A percentile compares a stretch with the other conserved stretches of the same genome.
Conservation (phyloP, 2,329 filamentous ascomycete genomes). For the Botrytis sinoallii region DNA sequence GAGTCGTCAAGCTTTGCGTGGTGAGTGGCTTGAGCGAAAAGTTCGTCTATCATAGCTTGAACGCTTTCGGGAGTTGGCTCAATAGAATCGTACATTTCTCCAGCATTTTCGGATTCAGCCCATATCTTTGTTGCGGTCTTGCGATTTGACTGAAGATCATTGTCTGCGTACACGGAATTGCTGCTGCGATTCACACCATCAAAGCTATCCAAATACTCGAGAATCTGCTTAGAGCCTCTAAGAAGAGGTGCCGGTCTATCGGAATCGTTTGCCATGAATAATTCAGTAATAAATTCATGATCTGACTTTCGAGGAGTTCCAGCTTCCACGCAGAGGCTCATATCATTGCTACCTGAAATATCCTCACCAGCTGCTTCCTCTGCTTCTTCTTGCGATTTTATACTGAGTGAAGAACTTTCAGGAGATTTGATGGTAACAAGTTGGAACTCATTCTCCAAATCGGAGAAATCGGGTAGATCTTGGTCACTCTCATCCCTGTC, state of each 20-base stretch:
- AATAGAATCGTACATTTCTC: not conserved
- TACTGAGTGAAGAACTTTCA: not conserved
- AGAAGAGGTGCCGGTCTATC: not conserved
- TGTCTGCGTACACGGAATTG: not conserved
- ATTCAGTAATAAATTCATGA: not conserved
- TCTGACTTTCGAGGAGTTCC: constrained; percentile 11
- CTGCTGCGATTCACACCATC: not conserved
- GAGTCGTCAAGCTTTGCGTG: not conserved
- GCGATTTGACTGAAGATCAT: not conserved
- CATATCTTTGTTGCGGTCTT: not conserved
- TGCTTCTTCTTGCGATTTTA: not conserved
- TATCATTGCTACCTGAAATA: not conserved
- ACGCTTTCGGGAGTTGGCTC: not conserved
- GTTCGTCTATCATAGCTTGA: not conserved
- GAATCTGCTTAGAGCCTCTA: constrained; percentile 16
- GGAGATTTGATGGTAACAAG: not conserved
- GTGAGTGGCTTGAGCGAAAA: not conserved
- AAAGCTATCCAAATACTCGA: constrained; percentile 12
- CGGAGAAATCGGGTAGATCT: constrained; percentile 17
- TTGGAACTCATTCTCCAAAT: constrained; percentile 13
- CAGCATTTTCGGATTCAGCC: not conserved
- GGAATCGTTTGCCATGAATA: not conserved
- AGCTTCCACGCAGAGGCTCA: constrained; percentile 13
- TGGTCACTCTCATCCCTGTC: constrained; percentile 5
- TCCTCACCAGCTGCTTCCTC: not conserved